phyloP scores from a whole-genome alignment of 2,329 filamentous ascomycete species.

The Penicillium crustosum region DNA sequence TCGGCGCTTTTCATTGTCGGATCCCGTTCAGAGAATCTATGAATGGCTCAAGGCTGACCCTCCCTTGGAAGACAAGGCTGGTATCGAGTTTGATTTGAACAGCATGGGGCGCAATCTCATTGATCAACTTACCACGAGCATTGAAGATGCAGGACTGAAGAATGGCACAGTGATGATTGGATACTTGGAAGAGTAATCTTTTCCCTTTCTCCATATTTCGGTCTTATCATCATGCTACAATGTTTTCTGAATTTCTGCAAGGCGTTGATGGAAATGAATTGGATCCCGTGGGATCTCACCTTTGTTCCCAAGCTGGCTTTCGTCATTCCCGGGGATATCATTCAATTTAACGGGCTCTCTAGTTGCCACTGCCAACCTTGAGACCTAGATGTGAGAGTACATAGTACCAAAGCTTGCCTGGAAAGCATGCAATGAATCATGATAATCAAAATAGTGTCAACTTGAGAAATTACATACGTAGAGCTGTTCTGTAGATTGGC shows the following conservation, averaged over 20 bases:
- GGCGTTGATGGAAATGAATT: conserved; percentile 12
- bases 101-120: conserved; percentile 85
- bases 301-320: neutral
- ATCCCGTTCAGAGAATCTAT: conserved; percentile 79
- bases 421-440: conserved; percentile 7
- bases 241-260: conserved; percentile 8
- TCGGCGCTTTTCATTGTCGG: conserved; percentile 74
- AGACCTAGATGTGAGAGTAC: neutral
- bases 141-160: conserved; percentile 81
- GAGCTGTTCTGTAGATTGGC: neutral
- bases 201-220: neutral
- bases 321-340: neutral
- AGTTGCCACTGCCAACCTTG: neutral
- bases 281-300: conserved; percentile 5
- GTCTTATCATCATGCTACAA: neutral
- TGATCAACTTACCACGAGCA: conserved; percentile 67
- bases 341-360: neutral
- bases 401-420: conserved; percentile 1
- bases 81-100: conserved; percentile 81
- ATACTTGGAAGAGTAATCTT: conserved; percentile 62
- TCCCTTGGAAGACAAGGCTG: conserved; percentile 76
- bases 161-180: conserved; percentile 96
- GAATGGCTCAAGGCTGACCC: conserved; percentile 90
- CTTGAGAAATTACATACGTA: neutral
- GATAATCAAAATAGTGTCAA: neutral